Conservation (phyloP, 192 early-diverging fungal genomes). For the Glomus cerebriforme region DNA sequence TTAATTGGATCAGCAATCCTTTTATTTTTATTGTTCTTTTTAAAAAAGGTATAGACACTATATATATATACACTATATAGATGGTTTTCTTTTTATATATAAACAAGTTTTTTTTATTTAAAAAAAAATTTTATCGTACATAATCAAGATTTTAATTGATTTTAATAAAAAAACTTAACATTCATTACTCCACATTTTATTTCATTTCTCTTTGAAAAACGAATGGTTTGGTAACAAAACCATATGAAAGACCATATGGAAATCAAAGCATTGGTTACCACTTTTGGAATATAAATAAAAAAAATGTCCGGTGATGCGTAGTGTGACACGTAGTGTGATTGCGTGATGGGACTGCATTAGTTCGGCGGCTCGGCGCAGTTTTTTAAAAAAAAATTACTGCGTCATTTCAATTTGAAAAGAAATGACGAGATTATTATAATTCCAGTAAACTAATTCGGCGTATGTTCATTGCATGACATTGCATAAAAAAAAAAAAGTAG, state of each 20-base stretch:
- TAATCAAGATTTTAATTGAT: too few species aligned
- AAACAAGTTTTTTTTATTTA: too few species aligned
- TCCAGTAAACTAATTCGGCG: too few species aligned
- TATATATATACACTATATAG: too few species aligned
- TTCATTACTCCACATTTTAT: too few species aligned
- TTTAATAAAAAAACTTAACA: too few species aligned
- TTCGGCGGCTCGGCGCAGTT: background rate
- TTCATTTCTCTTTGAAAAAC: background rate
- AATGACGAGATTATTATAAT: background rate
- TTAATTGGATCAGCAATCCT: background rate
- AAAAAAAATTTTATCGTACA: too few species aligned
- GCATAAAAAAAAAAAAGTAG: too few species aligned
- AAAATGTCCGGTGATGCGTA: background rate
- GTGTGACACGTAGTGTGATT: background rate
- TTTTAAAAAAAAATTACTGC: too few species aligned
- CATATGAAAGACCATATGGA: background rate
- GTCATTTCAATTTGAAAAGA: background rate
- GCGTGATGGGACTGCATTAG: background rate
- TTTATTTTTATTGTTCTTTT: too few species aligned
- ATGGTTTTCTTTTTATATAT: too few species aligned
- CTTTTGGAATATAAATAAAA: background rate
- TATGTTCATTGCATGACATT: too few species aligned
- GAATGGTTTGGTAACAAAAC: background rate
- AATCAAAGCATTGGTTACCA: background rate
- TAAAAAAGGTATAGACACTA: background rate